Conservation (phyloP, 768 basidiomycete genomes). For the Tricholoma sp. region DNA sequence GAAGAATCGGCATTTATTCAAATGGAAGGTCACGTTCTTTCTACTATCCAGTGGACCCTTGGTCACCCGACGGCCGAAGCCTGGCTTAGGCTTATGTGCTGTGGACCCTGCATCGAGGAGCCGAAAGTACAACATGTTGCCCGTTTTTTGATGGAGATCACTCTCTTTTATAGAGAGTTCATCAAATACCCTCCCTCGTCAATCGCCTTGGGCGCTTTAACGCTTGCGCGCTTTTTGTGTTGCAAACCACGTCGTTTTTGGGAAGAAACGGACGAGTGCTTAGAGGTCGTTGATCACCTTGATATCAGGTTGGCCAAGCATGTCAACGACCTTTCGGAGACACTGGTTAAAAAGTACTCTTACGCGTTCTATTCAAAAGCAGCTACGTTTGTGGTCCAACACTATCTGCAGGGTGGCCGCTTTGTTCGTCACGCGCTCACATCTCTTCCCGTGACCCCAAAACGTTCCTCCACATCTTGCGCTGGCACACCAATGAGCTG, state of each 20-base stretch:
- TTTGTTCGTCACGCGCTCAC: constrained; percentile 46
- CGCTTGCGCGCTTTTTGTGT: constrained; percentile 85
- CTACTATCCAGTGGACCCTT: constrained; percentile 93
- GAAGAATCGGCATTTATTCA: constrained; percentile 98
- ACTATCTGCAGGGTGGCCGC: constrained; percentile 85
- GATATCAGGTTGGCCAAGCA: constrained; percentile 84
- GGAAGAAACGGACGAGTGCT: constrained; percentile 81
- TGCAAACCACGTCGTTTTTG: constrained; percentile 71
- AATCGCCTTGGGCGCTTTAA: constrained; percentile 85
- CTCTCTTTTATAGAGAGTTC: constrained; percentile 96
- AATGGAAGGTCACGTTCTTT: constrained; percentile 97
- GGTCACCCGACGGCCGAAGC: constrained; percentile 98
- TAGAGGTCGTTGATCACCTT: constrained; percentile 80
- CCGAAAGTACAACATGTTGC: constrained; percentile 92
- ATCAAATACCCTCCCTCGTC: constrained; percentile 80
- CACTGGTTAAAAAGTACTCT: constrained; percentile 97
- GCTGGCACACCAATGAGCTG: constrained; percentile 73
- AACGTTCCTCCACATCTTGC: constrained; percentile 47
- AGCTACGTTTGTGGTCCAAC: constrained; percentile 88
- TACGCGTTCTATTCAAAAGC: constrained; percentile 96
- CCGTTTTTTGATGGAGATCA: constrained; percentile 98
- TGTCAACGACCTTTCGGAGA: constrained; percentile 91
- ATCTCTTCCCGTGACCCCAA: constrained; percentile 66
- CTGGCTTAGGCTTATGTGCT: constrained; percentile 86
- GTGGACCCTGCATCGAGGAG: constrained; percentile 73